Evolutionary conservation across 2,329 filamentous ascomycete genomes (phyloP).

Genomic region (Penicillium vulpinum): DNA sequence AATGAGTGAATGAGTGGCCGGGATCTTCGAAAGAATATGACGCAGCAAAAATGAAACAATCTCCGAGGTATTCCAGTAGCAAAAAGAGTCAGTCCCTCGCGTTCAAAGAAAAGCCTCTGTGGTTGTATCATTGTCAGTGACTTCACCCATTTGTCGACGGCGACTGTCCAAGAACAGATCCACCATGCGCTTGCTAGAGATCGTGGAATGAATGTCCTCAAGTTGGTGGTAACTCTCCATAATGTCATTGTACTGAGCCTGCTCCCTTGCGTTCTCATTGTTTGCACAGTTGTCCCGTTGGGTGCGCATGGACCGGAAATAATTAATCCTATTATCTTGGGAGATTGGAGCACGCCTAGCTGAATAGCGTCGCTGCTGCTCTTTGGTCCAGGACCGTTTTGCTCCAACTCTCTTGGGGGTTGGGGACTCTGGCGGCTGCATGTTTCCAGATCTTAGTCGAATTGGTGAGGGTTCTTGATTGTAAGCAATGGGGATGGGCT

Average conservation of each 20-base stretch:
- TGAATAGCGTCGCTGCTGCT: slow-evolving; percentile 26
- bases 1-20: not conserved
- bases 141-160: slow-evolving; percentile 25
- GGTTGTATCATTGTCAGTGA: slow-evolving; percentile 16
- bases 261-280: slow-evolving; percentile 33
- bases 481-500: not conserved
- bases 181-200: slow-evolving; percentile 41
- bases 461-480: slow-evolving; percentile 23
- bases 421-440: slow-evolving; percentile 31
- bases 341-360: slow-evolving; percentile 20
- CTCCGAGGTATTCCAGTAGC: not conserved
- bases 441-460: slow-evolving; percentile 23
- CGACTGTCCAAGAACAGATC: slow-evolving; percentile 40
- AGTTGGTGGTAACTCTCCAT: slow-evolving; percentile 21
- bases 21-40: not conserved
- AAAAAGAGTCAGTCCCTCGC: not conserved
- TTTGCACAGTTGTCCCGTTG: slow-evolving; percentile 23
- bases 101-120: slow-evolving; percentile 31
- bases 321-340: slow-evolving; percentile 23
- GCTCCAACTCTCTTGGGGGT: slow-evolving; percentile 27
- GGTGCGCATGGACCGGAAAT: slow-evolving; percentile 31
- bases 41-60: not conserved
- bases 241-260: slow-evolving; percentile 15
- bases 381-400: slow-evolving; percentile 22
- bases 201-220: slow-evolving; percentile 26